These are phyloP conservation scores for Moesziomyces sp. DNA, from an alignment of 1,284 basidiomycete species.

Conservation along the genomic window DNA sequence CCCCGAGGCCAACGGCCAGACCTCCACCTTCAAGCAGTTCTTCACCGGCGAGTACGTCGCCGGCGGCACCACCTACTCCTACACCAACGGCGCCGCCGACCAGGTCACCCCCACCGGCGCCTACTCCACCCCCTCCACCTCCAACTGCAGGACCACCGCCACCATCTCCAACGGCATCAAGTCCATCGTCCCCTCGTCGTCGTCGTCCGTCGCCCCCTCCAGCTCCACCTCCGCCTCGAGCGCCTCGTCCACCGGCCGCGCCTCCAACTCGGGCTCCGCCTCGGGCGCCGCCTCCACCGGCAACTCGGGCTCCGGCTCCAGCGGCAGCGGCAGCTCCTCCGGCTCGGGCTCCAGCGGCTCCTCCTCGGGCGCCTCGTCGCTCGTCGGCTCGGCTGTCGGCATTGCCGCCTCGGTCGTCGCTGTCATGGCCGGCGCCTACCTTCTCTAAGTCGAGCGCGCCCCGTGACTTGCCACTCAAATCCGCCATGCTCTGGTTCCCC, in stretches of 20 bases:
- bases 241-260: slow-evolving; percentile 5
- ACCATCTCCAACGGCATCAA: slow-evolving; percentile 59
- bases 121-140: slow-evolving; percentile 57
- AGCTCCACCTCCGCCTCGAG: slow-evolving; percentile 3
- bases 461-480: too few relatives aligned
- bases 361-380: slow-evolving; percentile 25
- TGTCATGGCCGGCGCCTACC: slow-evolving; percentile 45
- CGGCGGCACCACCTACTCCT: slow-evolving; percentile 43
- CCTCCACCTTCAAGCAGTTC: slow-evolving; percentile 63
- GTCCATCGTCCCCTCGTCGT: slow-evolving; percentile 21
- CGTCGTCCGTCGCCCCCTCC: slow-evolving; percentile 5
- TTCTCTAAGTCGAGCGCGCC: slow-evolving; percentile 26
- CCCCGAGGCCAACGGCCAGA: slow-evolving; percentile 43
- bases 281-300: slow-evolving; percentile 3
- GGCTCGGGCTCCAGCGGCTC: slow-evolving; percentile 9
- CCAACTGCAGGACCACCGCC: slow-evolving; percentile 48
- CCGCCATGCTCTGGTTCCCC: background rate
- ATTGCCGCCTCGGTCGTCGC: slow-evolving; percentile 35
- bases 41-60: slow-evolving; percentile 53
- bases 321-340: slow-evolving; percentile 1
- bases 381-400: slow-evolving; percentile 31
- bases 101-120: slow-evolving; percentile 56
- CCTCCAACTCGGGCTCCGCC: slow-evolving; percentile 10
- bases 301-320: background rate
- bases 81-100: slow-evolving; percentile 57